Conservation (phyloP, 2,329 filamentous ascomycete species). For the Pseudogymnoascus sp. region DNA sequence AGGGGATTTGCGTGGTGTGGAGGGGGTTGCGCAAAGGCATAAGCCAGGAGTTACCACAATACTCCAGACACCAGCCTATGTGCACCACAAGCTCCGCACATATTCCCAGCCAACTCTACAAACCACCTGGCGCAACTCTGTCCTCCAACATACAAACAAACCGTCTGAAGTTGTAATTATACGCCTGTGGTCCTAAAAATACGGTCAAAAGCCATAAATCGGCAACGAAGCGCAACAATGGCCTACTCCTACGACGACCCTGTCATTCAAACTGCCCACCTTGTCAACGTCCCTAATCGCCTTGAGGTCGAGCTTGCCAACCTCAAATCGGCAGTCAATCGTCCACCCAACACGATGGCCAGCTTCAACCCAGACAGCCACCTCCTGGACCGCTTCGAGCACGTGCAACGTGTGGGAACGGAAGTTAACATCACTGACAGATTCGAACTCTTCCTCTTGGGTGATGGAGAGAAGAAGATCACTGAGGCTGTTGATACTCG, state of each 20-base stretch:
- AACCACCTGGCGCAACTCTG: background rate
- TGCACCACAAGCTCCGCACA: background rate
- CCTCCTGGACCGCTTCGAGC: background rate
- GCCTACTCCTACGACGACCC: background rate
- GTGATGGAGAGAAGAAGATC: constrained; percentile 86
- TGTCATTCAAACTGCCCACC: background rate
- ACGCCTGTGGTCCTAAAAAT: background rate
- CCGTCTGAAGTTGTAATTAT: background rate
- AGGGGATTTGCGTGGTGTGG: background rate
- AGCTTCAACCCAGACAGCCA: constrained; percentile 4
- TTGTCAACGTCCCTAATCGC: constrained; percentile 5
- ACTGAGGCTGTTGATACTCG: constrained; percentile 82
- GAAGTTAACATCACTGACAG: constrained; percentile 41
- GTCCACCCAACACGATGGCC: background rate
- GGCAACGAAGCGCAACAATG: background rate
- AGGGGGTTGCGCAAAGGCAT: background rate
- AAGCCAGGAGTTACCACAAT: background rate
- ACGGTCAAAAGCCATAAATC: background rate
- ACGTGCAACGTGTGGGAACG: constrained; percentile 5
- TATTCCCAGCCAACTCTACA: background rate
- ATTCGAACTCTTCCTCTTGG: constrained; percentile 88
- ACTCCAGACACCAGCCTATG: background rate
- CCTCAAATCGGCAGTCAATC: constrained; percentile 12
- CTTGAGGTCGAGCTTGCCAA: background rate
- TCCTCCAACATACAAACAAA: background rate